Evolutionary conservation across 2,329 filamentous ascomycete species (phyloP).

Genomic region (Aspergillaceae sp.): DNA sequence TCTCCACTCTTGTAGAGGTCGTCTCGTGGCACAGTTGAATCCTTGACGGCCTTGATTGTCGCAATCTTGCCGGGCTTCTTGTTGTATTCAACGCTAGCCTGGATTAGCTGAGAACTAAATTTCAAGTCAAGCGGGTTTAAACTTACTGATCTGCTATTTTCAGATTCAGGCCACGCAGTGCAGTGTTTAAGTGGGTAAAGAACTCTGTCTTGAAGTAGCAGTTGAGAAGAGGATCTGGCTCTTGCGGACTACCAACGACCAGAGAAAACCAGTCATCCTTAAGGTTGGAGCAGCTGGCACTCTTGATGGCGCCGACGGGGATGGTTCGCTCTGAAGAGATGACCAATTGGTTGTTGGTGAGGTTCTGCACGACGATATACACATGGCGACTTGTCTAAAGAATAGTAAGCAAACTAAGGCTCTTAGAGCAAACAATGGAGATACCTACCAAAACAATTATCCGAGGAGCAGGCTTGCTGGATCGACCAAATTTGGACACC

Average conservation of each 20-base stretch:
- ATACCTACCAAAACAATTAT: slow-evolving; percentile 60
- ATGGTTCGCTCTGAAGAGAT: slow-evolving; percentile 76
- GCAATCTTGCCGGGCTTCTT: slow-evolving; percentile 96
- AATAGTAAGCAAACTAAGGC: neutral
- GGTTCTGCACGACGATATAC: slow-evolving; percentile 76
- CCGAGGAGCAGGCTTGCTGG: slow-evolving; percentile 83
- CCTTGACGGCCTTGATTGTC: slow-evolving; percentile 80
- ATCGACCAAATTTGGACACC: slow-evolving; percentile 91
- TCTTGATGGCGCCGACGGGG: slow-evolving; percentile 80
- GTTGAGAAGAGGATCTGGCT: slow-evolving; percentile 85
- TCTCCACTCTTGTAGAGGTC: slow-evolving; percentile 92
- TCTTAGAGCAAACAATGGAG: neutral
- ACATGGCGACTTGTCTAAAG: slow-evolving; percentile 66
- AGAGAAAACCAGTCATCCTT: slow-evolving; percentile 97
- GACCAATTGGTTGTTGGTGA: slow-evolving; percentile 72
- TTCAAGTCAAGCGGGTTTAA: neutral
- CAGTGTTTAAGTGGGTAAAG: slow-evolving; percentile 79
- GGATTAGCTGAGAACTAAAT: slow-evolving; percentile 6
- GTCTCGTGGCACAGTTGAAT: slow-evolving; percentile 60
- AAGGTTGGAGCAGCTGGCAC: slow-evolving; percentile 66
- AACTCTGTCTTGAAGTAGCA: slow-evolving; percentile 96
- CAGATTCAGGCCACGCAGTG: slow-evolving; percentile 69
- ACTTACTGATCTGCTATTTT: slow-evolving; percentile 64
- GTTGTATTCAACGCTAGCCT: slow-evolving; percentile 69
- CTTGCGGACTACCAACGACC: slow-evolving; percentile 78